Evolutionary conservation across 1,284 basidiomycete genomes (phyloP).

Genomic region (Sporisorium exsertum): DNA sequence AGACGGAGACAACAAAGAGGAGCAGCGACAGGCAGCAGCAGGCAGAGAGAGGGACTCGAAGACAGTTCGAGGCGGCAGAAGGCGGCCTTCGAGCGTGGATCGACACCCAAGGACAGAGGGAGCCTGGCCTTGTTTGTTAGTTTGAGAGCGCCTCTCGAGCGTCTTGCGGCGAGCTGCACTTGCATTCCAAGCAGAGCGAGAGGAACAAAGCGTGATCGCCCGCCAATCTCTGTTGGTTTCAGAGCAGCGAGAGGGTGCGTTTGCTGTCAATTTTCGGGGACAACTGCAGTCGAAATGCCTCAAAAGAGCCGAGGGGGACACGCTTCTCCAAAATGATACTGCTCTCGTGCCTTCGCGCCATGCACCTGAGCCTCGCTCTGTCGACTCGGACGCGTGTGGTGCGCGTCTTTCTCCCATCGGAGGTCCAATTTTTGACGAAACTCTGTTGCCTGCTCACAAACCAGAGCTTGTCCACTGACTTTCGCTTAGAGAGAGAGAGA

Average conservation of each 20-base stretch:
- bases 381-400: neutral
- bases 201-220: neutral
- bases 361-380: neutral
- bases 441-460: neutral
- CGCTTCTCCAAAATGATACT: neutral
- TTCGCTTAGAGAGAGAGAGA: neutral
- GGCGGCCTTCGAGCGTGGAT: neutral
- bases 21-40: neutral
- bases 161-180: too few relatives aligned
- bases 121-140: neutral
- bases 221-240: conserved; percentile 7
- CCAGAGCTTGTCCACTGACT: neutral
- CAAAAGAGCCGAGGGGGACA: neutral
- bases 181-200: conserved; percentile 5
- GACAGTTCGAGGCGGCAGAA: neutral
- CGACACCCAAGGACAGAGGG: neutral
- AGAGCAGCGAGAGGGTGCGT: neutral
- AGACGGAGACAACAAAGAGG: neutral
- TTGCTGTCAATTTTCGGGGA: neutral
- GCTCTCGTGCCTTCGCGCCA: neutral
- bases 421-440: neutral
- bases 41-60: neutral
- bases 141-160: too few relatives aligned
- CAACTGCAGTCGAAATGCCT: conserved; percentile 8
- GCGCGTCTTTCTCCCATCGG: neutral